Evolutionary conservation across 2,329 filamentous ascomycete species (phyloP), one percentile per base, ranked within the genome.

Genomic region (Aspergillus niger): DNA sequence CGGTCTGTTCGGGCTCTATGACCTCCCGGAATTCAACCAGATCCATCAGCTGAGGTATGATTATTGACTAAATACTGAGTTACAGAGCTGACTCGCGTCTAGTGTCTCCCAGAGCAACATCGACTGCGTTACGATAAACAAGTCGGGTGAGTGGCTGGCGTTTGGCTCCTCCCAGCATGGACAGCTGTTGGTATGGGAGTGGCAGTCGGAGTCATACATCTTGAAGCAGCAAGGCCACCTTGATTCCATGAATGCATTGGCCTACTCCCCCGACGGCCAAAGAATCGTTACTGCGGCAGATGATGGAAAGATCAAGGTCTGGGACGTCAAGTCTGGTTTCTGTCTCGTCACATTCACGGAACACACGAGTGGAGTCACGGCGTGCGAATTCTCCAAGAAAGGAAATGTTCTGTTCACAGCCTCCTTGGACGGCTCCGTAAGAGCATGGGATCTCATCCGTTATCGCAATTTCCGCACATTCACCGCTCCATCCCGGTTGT

Each of bases 121-220:
- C 63, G 94, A 98, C 73, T 92, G 91, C 70, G 91, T 98, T 58
- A 91, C 92, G 0, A 92, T 97, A 72, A 99, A 98, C 79, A 90
- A 91, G 74, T 91, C 89, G 32, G 95, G 95, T 55, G 94, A 98
- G 79, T 99, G 95, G 95, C 81, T 99, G 22, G 96, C 96, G 0
- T 97, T 99, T 75, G 95, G 94, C 13, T 95, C 96, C 0, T 96
- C 95, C 2, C 96, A 96, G 70, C 84, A 97, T 5, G 96, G 96
- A 0, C 95, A 99, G 74, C 82, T 99, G n/a, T 81, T 99, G 3
- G 95, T 99, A 3, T 99, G 95, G 95, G 95, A 99, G 76, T 99
- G 96, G 93, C 94, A 98, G 74, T 99, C 95, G 0, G 96, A 99
- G 77, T 98, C 94, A 5, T 99, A 99, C 76, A 96, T 99, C 60